Conservation (phyloP, 1,284 basidiomycete genomes). For the Cutaneotrichosporon spelunceum region DNA sequence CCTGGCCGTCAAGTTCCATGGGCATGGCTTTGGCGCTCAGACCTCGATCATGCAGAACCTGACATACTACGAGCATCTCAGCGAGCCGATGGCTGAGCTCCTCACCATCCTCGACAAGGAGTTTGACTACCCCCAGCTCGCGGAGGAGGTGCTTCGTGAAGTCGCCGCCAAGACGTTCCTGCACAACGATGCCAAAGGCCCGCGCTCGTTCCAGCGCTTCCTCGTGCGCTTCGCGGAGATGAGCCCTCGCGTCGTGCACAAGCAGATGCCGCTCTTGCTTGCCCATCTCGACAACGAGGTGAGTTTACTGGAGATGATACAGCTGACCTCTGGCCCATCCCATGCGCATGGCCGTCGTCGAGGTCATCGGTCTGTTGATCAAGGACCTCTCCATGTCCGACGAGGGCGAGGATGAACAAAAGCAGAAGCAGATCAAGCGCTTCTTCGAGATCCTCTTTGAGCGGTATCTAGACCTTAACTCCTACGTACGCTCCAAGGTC, state of each 20-base stretch:
- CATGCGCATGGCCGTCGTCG: conserved; percentile 89
- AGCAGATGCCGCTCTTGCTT: conserved; percentile 81
- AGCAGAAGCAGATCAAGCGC: conserved; percentile 74
- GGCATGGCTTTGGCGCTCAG: conserved; percentile 77
- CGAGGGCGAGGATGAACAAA: conserved; percentile 60
- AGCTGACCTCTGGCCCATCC: conserved; percentile 69
- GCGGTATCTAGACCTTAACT: conserved; percentile 81
- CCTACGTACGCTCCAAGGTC: conserved; percentile 87
- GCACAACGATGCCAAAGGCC: conserved; percentile 73
- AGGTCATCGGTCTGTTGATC: conserved; percentile 78
- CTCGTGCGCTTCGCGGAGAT: conserved; percentile 77
- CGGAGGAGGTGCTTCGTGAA: conserved; percentile 75
- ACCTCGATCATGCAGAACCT: conserved; percentile 87
- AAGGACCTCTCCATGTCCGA: conserved; percentile 65
- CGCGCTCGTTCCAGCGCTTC: conserved; percentile 80
- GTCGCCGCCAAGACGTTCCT: conserved; percentile 43
- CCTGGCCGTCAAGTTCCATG: conserved; percentile 85
- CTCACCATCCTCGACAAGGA: conserved; percentile 75
- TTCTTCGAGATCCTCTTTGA: conserved; percentile 82
- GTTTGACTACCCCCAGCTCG: conserved; percentile 83
- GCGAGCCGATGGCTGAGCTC: conserved; percentile 90
- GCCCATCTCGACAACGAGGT: conserved; percentile 90
- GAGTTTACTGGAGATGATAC: conserved; percentile 27
- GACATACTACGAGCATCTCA: conserved; percentile 91
- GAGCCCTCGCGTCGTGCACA: conserved; percentile 78